These are phyloP conservation scores for Ceratocystis papillata DNA, from an alignment of 2,329 filamentous ascomycete genomes.

Conservation along the genomic window DNA sequence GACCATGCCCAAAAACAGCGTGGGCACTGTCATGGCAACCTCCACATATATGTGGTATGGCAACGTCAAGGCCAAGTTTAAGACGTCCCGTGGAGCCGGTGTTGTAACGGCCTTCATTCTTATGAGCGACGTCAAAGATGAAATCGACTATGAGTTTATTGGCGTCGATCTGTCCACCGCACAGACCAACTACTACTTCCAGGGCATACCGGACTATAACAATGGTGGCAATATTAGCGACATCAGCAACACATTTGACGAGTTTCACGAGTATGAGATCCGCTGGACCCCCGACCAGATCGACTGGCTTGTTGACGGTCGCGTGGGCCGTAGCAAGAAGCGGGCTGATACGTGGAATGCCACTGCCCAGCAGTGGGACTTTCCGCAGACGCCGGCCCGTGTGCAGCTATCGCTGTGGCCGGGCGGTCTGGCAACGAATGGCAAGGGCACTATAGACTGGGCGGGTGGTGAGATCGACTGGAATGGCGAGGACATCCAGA, in stretches of 20 bases:
- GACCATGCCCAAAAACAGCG: conserved; percentile 78
- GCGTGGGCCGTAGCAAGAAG: conserved; percentile 61
- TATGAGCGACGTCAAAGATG: conserved; percentile 90
- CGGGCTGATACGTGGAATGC: conserved; percentile 75
- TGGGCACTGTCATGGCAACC: conserved; percentile 73
- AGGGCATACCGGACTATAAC: conserved; percentile 77
- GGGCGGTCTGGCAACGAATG: conserved; percentile 68
- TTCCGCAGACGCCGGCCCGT: conserved; percentile 81
- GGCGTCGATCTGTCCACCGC: conserved; percentile 65
- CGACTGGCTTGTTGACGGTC: conserved; percentile 77
- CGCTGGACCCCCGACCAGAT: conserved; percentile 82
- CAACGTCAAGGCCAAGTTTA: conserved; percentile 74
- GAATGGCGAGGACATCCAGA: conserved; percentile 67
- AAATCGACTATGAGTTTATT: conserved; percentile 95
- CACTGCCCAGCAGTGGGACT: conserved; percentile 70
- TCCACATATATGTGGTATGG: conserved; percentile 96
- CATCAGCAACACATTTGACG: conserved; percentile 57
- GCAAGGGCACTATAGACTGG: conserved; percentile 77
- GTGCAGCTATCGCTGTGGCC: conserved; percentile 96
- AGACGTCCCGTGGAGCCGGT: conserved; percentile 72
- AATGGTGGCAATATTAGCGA: conserved; percentile 60
- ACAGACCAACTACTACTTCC: conserved; percentile 96
- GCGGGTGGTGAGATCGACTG: conserved; percentile 85
- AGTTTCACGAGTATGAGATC: conserved; percentile 85
- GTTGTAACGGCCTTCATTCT: conserved; percentile 97